Evolutionary conservation across 2,329 filamentous ascomycete species (phyloP).

Genomic region (Pyrenochaeta sp.): DNA sequence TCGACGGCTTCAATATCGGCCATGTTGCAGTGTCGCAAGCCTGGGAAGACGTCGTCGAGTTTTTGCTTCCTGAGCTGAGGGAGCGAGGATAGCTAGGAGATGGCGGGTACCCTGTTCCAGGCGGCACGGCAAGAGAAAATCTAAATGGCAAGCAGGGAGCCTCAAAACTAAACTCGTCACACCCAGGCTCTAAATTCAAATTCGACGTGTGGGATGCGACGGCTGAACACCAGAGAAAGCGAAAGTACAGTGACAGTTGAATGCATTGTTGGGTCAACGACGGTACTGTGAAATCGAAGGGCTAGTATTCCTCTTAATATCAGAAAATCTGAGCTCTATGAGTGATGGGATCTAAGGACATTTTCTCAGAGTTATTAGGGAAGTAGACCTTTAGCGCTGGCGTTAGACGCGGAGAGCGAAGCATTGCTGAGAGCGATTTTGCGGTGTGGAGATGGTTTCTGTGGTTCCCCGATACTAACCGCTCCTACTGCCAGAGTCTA

Average conservation of each 20-base stretch:
- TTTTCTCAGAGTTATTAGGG: too few species aligned
- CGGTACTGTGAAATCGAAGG: too few species aligned
- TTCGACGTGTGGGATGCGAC: neutral
- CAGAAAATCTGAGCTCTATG: too few species aligned
- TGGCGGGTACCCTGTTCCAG: neutral
- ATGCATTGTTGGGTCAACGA: too few species aligned
- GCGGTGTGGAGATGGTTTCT: too few species aligned
- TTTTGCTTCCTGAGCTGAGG: neutral
- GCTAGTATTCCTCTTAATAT: too few species aligned
- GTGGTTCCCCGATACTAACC: too few species aligned
- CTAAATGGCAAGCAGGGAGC: neutral
- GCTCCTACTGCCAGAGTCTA: too few species aligned
- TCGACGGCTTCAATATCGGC: conserved; percentile 8
- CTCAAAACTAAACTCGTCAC: neutral
- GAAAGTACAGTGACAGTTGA: neutral
- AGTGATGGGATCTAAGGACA: too few species aligned
- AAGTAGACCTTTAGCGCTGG: too few species aligned
- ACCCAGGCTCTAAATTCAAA: neutral
- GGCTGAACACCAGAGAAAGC: neutral
- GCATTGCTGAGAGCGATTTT: too few species aligned
- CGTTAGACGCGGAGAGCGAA: too few species aligned
- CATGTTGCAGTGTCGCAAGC: neutral
- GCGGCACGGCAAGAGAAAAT: neutral
- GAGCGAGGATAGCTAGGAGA: neutral
- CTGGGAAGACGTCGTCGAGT: neutral